A percentile compares a stretch with the other conserved stretches of the same genome.
phyloP scores from a whole-genome alignment of 129 eudicot genomes.

The Silybum marianum region DNA sequence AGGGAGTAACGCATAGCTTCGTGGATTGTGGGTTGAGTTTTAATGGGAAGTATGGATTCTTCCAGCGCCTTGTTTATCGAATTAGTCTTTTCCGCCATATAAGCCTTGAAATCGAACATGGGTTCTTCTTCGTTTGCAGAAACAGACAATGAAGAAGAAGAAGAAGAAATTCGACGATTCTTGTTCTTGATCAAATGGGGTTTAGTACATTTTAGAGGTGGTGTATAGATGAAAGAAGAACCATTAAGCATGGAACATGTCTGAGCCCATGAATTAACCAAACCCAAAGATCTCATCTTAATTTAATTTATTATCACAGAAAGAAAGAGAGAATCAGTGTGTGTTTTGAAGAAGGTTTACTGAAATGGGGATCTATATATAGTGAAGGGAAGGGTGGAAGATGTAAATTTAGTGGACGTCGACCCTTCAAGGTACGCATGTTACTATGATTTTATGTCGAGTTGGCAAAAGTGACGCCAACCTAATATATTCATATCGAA shows the following conservation, averaged over 20 bases:
- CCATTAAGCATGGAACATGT: slow-evolving; percentile 38
- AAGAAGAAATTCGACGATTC: slow-evolving; percentile 21
- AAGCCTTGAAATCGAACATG: slow-evolving; percentile 52
- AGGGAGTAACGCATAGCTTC: slow-evolving; percentile 71
- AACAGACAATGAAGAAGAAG: slow-evolving; percentile 6
- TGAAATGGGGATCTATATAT: too few relatives aligned
- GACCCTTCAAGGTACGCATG: too few relatives aligned
- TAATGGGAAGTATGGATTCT: slow-evolving; percentile 42
- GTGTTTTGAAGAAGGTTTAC: too few relatives aligned
- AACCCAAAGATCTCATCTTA: too few relatives aligned
- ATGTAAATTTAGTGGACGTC: too few relatives aligned
- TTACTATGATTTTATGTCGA: too few relatives aligned
- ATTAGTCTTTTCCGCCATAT: slow-evolving; percentile 48
- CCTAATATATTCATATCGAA: too few relatives aligned
- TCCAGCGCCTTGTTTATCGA: slow-evolving; percentile 55
- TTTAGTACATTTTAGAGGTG: slow-evolving; percentile 20
- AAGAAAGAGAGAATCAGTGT: too few relatives aligned
- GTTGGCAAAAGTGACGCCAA: too few relatives aligned
- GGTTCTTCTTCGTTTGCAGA: slow-evolving; percentile 42
- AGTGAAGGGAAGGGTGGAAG: too few relatives aligned
- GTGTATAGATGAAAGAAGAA: slow-evolving; percentile 34
- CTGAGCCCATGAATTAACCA: too few relatives aligned
- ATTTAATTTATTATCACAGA: too few relatives aligned
- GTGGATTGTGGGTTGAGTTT: slow-evolving; percentile 52
- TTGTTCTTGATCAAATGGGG: slow-evolving; percentile 13